Evolutionary conservation across 2,329 filamentous ascomycete species (phyloP), one percentile per base, ranked within the genome.

Genomic region (Byssoonygena ceratinophila): DNA sequence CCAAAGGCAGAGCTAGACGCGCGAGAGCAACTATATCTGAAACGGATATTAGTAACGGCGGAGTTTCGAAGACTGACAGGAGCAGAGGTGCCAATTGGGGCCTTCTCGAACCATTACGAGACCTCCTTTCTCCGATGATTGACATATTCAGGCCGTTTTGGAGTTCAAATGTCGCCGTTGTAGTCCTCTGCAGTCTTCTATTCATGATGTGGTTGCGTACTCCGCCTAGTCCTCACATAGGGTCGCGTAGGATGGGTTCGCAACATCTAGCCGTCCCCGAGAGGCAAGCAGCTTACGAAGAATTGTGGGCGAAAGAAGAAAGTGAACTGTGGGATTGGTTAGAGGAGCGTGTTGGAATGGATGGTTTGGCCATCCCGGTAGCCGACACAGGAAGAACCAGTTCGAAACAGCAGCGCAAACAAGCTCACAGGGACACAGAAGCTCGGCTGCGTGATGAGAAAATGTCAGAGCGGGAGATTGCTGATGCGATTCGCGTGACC

Each of bases 311-410:
- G 32, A 76, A 81, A 37, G 88, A 96, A 66, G 90, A 96, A 65
- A 87, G 80, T 58, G 87, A 92, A 61, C 72, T 96, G 8, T 96
- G 90, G 90, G 83, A 87, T 54, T 96, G 90, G 90, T 73, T 96
- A 3, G 90, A 96, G 66, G 87, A 94, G 61, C 78, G 90, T 16
- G 83, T 88, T 1, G 85, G 87, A 1, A 72, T 92, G 64, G 84
- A 88, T 52, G 72, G 74, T 3, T 64, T 72, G 45, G 61, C 67
- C 14, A 67, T 72, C 40, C 67, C 69, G 14, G 63, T 60, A 2
- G 58, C 59, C 22, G 62, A 66, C 31, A 61, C 45, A 18, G 25
- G 25, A 7, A 48, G 18, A 16, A 34, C 20, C 31, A 23, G 36
- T 51, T 74, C 72, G 54, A 69, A 78, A 58, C 70, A 31, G 66